Percentiles rank a stretch among this genome's conserved stretches.
Evolutionary conservation across 331 rosid species (phyloP).

Genomic region (Stylosanthes scabra): DNA sequence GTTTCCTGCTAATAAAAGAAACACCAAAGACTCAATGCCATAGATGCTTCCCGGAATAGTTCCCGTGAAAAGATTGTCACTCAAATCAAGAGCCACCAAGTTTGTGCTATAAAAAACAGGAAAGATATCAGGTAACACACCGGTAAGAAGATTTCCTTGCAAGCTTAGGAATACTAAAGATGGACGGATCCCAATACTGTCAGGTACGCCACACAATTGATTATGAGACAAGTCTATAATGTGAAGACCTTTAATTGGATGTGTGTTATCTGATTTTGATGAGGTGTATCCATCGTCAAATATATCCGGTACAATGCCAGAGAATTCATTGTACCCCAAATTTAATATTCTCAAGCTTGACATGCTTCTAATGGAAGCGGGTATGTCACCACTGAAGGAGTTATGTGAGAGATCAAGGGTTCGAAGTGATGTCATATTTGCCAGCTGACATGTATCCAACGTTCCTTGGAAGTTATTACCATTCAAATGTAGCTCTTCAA

Average conservation of each 20-base stretch:
- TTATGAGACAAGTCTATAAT: background rate
- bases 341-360: background rate
- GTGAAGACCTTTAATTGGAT: background rate
- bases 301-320: background rate
- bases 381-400: background rate
- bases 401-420: slow-evolving; percentile 6
- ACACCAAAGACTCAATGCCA: background rate
- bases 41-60: background rate
- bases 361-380: background rate
- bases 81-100: background rate
- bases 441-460: background rate
- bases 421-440: background rate
- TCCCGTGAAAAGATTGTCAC: background rate
- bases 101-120: background rate
- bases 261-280: too few species aligned
- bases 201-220: background rate
- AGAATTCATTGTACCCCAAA: background rate
- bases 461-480: background rate
- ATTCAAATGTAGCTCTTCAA: background rate
- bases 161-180: background rate
- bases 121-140: background rate
- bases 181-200: too few species aligned
- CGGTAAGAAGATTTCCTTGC: background rate
- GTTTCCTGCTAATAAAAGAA: background rate
- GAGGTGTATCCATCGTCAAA: background rate